Conservation (phyloP, 441 rosid species). For the Sinapis alba region DNA sequence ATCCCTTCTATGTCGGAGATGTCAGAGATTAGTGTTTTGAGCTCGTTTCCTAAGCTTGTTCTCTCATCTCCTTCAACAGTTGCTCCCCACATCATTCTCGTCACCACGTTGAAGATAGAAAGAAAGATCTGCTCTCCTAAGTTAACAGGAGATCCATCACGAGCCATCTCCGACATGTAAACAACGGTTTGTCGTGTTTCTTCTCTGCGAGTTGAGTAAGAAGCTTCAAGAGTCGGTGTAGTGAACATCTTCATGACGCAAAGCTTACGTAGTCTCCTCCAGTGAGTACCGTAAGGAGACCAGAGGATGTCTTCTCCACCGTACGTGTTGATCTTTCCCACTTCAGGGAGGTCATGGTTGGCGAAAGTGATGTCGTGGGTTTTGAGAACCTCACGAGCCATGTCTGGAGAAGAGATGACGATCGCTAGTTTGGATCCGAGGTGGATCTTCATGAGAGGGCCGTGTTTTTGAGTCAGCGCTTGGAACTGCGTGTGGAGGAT, state of each 20-base stretch:
- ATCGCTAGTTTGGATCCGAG: constrained; percentile 52
- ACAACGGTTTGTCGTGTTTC: constrained; percentile 40
- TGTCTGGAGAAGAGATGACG: constrained; percentile 51
- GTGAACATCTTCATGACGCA: constrained; percentile 56
- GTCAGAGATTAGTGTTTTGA: constrained; percentile 37
- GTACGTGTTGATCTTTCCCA: constrained; percentile 36
- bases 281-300: constrained; percentile 44
- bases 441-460: constrained; percentile 57
- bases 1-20: constrained; percentile 42
- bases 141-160: constrained; percentile 34
- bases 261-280: constrained; percentile 51
- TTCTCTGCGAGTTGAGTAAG: constrained; percentile 36
- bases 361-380: constrained; percentile 56
- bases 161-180: constrained; percentile 34
- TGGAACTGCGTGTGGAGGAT: constrained; percentile 50
- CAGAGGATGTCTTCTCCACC: constrained; percentile 52
- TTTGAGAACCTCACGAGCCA: constrained; percentile 55
- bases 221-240: constrained; percentile 44
- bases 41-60: constrained; percentile 28
- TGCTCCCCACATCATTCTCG: constrained; percentile 52
- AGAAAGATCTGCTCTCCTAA: constrained; percentile 46
- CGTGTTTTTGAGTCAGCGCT: constrained; percentile 42
- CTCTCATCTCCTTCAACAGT: constrained; percentile 44
- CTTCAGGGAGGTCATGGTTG: constrained; percentile 49
- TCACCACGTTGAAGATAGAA: constrained; percentile 28